phyloP scores from a whole-genome alignment of 106 monocot genomes.

The Dendrobium chrysotoxum region DNA sequence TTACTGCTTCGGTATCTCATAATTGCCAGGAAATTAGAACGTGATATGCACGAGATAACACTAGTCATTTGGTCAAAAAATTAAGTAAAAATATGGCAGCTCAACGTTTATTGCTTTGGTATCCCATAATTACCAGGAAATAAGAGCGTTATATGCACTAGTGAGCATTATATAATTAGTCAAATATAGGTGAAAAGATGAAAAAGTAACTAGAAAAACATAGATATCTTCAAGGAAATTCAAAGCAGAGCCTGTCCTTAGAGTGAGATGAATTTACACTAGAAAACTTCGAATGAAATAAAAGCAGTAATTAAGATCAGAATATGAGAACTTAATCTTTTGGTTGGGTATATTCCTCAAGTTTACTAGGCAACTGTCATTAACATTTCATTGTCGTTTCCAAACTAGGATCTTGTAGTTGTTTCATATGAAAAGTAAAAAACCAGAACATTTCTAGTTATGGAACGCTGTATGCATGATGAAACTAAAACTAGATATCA shows the following conservation, averaged over 20 bases:
- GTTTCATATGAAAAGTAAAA: no score
- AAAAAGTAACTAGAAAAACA: not conserved
- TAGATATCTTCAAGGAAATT: not conserved
- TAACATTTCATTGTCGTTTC: no score
- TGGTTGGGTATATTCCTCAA: no score
- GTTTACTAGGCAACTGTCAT: no score
- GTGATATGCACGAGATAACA: not conserved
- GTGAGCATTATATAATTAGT: not conserved
- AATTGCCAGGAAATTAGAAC: not conserved
- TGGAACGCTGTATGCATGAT: no score
- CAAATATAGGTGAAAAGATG: not conserved
- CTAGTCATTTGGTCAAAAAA: not conserved
- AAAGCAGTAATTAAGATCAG: not conserved
- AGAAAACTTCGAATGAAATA: not conserved
- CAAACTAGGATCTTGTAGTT: no score
- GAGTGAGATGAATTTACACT: not conserved
- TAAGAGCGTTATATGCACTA: not conserved
- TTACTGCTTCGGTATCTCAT: not conserved
- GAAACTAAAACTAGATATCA: no score
- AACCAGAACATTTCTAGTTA: no score
- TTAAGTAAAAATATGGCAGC: not conserved
- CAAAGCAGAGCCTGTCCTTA: not conserved
- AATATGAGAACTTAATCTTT: no score
- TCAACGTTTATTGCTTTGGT: not conserved
- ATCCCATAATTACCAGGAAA: not conserved